These are phyloP conservation scores for Areca catechu DNA, from an alignment of 176 grass and related monocot species.

Conservation along the genomic window DNA sequence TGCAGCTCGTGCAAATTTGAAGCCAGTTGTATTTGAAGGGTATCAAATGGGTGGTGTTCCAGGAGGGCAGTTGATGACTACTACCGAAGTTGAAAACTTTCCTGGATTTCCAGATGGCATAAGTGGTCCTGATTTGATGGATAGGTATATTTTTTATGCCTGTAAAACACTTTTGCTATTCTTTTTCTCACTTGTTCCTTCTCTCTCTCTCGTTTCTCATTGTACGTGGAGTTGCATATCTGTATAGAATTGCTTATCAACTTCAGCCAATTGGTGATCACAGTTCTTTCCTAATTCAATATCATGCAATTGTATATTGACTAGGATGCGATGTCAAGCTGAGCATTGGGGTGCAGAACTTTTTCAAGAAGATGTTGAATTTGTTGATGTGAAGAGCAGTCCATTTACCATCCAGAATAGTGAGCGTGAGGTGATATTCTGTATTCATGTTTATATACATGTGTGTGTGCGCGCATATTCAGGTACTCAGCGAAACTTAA, in stretches of 20 bases:
- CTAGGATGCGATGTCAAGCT: slow-evolving; percentile 81
- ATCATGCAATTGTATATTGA: not conserved
- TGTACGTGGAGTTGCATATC: not conserved
- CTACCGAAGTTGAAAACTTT: slow-evolving; percentile 97
- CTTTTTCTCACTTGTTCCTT: not conserved
- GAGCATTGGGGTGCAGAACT: slow-evolving; percentile 90
- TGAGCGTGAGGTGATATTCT: slow-evolving; percentile 55
- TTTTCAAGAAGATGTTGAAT: slow-evolving; percentile 94
- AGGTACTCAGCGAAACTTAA: too few relatives aligned
- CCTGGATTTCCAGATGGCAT: slow-evolving; percentile 92
- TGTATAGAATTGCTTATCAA: too few relatives aligned
- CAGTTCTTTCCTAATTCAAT: slow-evolving; percentile 11
- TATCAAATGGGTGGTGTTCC: slow-evolving; percentile 91
- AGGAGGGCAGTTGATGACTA: slow-evolving; percentile 96
- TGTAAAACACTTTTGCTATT: not conserved
- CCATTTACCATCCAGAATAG: slow-evolving; percentile 65
- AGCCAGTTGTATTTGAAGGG: slow-evolving; percentile 88
- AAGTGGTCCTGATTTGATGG: slow-evolving; percentile 96
- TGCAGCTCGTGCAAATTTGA: slow-evolving; percentile 81
- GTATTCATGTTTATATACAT: not conserved
- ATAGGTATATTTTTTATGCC: slow-evolving; percentile 40
- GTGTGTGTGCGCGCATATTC: too few relatives aligned
- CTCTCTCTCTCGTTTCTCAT: not conserved
- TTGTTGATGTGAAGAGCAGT: slow-evolving; percentile 63
- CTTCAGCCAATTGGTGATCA: not conserved